Base-by-base conservation (phyloP, 1,284 basidiomycete genomes). In the Singerocomus inundabilis region DNA sequence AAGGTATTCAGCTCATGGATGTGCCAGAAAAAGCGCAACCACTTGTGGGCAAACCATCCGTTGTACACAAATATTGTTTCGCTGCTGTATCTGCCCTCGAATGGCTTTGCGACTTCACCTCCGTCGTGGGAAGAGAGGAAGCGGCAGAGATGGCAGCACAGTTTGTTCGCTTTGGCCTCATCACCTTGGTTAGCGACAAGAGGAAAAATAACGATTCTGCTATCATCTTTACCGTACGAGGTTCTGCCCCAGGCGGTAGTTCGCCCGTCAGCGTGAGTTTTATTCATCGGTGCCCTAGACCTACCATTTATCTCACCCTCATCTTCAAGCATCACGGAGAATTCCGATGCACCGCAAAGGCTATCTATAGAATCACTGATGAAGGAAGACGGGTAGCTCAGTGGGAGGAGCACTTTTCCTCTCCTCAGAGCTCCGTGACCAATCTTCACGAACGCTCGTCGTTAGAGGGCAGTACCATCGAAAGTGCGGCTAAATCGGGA, bases 91-190 rank as follows among this genome's bases (percentile, higher is more conserved):
- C 81, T 33, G 94, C 91, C 0, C 78, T 98, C 50, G 93, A 98
- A 69, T 99, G 97, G 97, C 83, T 99, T 46, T 91, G 93, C 67
- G 95, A 99, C 70, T 98, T 94, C 60, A 95, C 96, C 1, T 98
- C 96, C 1, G 91, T 96, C 38, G 93, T 95, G 43, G 95, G 94
- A 21, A 77, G 92, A 46, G 97, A 99, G 66, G 97, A 99, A 70
- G 96, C 94, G 1, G 93, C 93, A 21, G 97, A 99, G 75, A 88
- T 98, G 78, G 85, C 91, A 5, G 97, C 94, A 1, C 97, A 99
- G 65, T 98, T 99, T 64, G 94, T 98, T 40, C 85, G 97, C 36
- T 96, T 97, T 63, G 93, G 93, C 33, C 82, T 96, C 58, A 90
- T 99, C 69, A 72, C 76, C 11, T 76, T 98, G 32, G 91, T 96